Base-by-base conservation (phyloP, 129 eudicot genomes). In the Flaveria sonorensis region DNA sequence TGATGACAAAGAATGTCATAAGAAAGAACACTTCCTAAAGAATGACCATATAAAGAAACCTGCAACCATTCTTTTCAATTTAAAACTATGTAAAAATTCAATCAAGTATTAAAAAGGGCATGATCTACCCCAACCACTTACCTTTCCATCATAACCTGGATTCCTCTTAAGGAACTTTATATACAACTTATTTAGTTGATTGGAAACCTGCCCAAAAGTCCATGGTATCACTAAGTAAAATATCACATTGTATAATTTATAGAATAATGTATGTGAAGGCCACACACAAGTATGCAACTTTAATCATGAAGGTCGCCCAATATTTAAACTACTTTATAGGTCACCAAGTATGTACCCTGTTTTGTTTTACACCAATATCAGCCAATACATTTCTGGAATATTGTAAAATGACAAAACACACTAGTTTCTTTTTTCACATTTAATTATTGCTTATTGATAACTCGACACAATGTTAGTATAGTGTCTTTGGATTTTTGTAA, bases 131-230 rank as follows among this genome's bases (percentile, higher is more conserved):
- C 43, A 74, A 53, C 16, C 16, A 71, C 80, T 64, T 85, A 93
- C 98, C 97, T 94, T 94, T 77, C 98, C 97, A 86, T 91, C 93
- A 83, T 94, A 94, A 67, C 96, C 98, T 16, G 98, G 98, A 87
- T 94, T 91, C 83, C 98, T 89, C 83, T 87, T 91, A 11, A 89
- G 84, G 65, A 94, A 94, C 88, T 91, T 94, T 70, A 82, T 21
- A 78, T 89, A 94, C 79, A 94, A 60, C 74, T 81, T 84, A 70
- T 94, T 94, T 63, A 94, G 77, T 80, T 94, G 98, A 88, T 79
- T 87, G 56, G 98, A 94, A 20, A 94, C 98, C 98, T 93, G 86
- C 70, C 62, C 42, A 73, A 51, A 71, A 64, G 32, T 65, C 30
- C 73, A 50, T 71, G 43, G 65, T 72, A 57, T 61, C 55, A 66